These are phyloP conservation scores for Pseudogymnoascus sp. DNA, from an alignment of 2,329 filamentous ascomycete species.

Conservation along the genomic window DNA sequence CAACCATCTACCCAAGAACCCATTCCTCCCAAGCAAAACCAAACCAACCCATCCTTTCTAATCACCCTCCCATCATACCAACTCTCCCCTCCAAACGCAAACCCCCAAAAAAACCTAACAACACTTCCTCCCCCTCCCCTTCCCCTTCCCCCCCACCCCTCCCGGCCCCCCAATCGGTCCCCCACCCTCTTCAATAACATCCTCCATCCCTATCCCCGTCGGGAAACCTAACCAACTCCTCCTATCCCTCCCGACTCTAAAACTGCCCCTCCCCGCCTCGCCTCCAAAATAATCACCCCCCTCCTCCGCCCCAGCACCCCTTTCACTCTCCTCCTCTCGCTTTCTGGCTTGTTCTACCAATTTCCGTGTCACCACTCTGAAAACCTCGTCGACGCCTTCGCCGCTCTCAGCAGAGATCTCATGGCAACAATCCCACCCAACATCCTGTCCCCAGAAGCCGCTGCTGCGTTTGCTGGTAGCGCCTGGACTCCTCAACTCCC, in stretches of 20 bases:
- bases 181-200: background rate
- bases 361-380: slow-evolving; percentile 82
- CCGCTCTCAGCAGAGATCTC: slow-evolving; percentile 92
- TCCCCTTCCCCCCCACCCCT: background rate
- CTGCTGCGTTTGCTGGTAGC: slow-evolving; percentile 59
- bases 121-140: background rate
- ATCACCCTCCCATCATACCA: background rate
- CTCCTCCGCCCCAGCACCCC: slow-evolving; percentile 18
- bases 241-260: slow-evolving; percentile 53
- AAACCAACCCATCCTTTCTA: background rate
- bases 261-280: slow-evolving; percentile 45
- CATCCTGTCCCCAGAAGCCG: slow-evolving; percentile 84
- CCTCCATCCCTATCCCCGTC: slow-evolving; percentile 19
- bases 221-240: slow-evolving; percentile 59
- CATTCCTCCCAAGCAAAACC: background rate
- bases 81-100: too few species aligned
- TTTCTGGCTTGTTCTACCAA: slow-evolving; percentile 63
- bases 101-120: background rate
- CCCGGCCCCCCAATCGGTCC: too few species aligned
- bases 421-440: slow-evolving; percentile 95
- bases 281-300: slow-evolving; percentile 38
- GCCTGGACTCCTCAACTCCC: slow-evolving; percentile 30
- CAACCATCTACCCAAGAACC: background rate
- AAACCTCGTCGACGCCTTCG: slow-evolving; percentile 94
- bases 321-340: slow-evolving; percentile 35